These are phyloP conservation scores for Boletus insuetus DNA, from an alignment of 768 basidiomycete genomes.

Conservation along the genomic window DNA sequence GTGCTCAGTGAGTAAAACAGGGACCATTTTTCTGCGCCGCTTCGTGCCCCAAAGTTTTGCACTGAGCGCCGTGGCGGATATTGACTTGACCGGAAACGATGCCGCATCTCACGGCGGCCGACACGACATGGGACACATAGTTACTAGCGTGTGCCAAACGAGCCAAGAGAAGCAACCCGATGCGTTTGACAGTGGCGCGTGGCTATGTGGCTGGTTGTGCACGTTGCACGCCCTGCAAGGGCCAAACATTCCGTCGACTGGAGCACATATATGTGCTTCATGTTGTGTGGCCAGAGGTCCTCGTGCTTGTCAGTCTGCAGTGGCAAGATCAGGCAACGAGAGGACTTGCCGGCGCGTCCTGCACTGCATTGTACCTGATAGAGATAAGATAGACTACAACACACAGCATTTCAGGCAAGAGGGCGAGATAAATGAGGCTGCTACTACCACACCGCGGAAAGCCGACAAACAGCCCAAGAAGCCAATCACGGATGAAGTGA, in stretches of 20 bases:
- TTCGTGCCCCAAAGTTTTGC: constrained; percentile 5
- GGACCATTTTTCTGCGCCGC: background rate
- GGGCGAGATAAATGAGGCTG: background rate
- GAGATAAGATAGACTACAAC: constrained; percentile 9
- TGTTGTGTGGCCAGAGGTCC: background rate
- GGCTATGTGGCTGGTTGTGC: background rate
- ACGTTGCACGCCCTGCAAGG: too few relatives aligned
- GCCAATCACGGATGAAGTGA: constrained; percentile 1
- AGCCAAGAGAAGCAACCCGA: too few relatives aligned
- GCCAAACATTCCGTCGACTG: too few relatives aligned
- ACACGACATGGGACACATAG: constrained; percentile 2
- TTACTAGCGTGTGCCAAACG: too few relatives aligned
- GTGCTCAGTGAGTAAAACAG: constrained; percentile 1
- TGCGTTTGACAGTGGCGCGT: background rate
- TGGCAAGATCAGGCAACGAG: background rate
- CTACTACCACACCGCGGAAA: constrained; percentile 21
- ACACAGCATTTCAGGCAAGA: constrained; percentile 10
- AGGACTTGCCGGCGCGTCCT: background rate
- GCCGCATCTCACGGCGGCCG: constrained; percentile 2
- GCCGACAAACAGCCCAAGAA: constrained; percentile 21
- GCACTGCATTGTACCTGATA: background rate
- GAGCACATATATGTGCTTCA: background rate
- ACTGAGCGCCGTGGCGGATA: constrained; percentile 9
- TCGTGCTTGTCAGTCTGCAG: constrained; percentile 6
- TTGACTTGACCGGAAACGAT: constrained; percentile 5